Percentiles rank a stretch among this genome's conserved stretches.
Conservation (phyloP, 2,329 filamentous ascomycete genomes). For the Elsinoe batatas region DNA sequence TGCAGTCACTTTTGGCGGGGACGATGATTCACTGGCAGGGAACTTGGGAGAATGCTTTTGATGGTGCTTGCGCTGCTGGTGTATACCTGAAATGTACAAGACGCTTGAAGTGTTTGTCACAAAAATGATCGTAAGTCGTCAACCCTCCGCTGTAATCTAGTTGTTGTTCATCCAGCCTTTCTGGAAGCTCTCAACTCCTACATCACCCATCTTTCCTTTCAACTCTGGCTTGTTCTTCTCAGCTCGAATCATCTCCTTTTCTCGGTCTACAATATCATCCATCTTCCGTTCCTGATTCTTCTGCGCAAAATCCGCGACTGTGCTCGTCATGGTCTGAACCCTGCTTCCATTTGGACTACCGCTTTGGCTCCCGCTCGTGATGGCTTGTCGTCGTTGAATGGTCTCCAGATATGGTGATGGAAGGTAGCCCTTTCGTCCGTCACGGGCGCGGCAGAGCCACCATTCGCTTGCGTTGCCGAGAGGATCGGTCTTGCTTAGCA, state of each 20-base stretch:
- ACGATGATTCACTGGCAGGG: neutral
- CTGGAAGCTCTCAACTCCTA: slow-evolving; percentile 60
- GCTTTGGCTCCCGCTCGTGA: slow-evolving; percentile 29
- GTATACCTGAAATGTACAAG: neutral
- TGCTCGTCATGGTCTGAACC: slow-evolving; percentile 47
- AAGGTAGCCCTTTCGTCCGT: slow-evolving; percentile 84
- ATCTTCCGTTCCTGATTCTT: slow-evolving; percentile 29
- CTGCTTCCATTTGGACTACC: slow-evolving; percentile 38
- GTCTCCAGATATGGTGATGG: slow-evolving; percentile 82
- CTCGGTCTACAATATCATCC: slow-evolving; percentile 39
- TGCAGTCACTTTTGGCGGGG: neutral
- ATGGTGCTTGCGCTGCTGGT: neutral
- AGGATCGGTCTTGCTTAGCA: slow-evolving; percentile 85
- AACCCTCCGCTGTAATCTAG: neutral
- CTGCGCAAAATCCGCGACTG: slow-evolving; percentile 19
- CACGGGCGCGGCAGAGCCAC: slow-evolving; percentile 89
- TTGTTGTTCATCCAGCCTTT: slow-evolving; percentile 53
- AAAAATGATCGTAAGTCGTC: slow-evolving; percentile 1
- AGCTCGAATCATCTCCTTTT: slow-evolving; percentile 25
- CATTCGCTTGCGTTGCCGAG: slow-evolving; percentile 87
- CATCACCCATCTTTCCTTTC: slow-evolving; percentile 52
- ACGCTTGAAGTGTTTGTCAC: neutral
- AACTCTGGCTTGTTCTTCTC: slow-evolving; percentile 34
- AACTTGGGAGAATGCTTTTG: neutral
- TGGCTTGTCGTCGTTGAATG: slow-evolving; percentile 45